Evolutionary conservation across 169 alveolate species (phyloP).

Genomic region (Eimeria nieschulzi): DNA sequence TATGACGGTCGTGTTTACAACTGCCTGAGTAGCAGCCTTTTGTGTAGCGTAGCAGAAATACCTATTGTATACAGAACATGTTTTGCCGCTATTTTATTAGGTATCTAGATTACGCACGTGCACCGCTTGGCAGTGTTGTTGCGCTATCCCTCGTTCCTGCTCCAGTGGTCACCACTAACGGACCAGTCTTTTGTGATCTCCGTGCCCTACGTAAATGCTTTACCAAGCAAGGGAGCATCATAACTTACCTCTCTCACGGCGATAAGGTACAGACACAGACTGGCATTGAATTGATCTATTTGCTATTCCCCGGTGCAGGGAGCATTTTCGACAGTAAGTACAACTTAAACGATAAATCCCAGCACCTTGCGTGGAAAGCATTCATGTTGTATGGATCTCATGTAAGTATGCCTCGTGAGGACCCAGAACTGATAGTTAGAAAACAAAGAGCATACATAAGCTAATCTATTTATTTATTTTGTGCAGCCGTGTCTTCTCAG

Average conservation of each 20-base stretch:
- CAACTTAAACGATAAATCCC: neutral
- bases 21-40: too few relatives aligned
- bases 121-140: too few relatives aligned
- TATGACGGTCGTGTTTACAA: neutral
- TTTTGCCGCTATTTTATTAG: too few relatives aligned
- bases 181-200: slow-evolving; percentile 29
- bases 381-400: too few relatives aligned
- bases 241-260: neutral
- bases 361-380: neutral
- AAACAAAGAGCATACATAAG: neutral
- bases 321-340: slow-evolving; percentile 24
- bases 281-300: slow-evolving; percentile 14
- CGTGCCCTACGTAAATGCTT: slow-evolving; percentile 51
- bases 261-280: neutral
- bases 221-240: neutral
- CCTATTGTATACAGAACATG: too few relatives aligned
- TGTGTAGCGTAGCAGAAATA: too few relatives aligned
- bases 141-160: too few relatives aligned
- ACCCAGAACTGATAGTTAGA: too few relatives aligned
- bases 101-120: too few relatives aligned
- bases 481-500: neutral
- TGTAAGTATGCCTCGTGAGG: too few relatives aligned
- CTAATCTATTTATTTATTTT: neutral
- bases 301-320: slow-evolving; percentile 47
- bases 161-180: too few relatives aligned